phyloP scores from a whole-genome alignment of 2,329 filamentous ascomycete genomes.

The Penicillium occitanis region DNA sequence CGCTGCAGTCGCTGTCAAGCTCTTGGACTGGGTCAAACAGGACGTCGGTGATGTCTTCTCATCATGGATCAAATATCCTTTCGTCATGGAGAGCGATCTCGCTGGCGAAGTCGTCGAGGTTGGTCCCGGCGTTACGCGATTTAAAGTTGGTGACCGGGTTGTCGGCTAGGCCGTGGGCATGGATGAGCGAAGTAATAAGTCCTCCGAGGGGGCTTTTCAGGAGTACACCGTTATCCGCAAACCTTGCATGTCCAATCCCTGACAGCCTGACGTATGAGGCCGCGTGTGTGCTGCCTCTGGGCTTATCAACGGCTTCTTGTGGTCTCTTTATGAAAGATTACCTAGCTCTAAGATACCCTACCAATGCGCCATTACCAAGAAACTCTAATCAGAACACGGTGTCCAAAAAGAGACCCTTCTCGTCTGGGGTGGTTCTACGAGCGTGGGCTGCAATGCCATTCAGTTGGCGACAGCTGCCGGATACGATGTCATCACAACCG shows the following conservation, averaged over 20 bases:
- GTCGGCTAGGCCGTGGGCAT: conserved; percentile 13
- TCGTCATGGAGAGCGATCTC: conserved; percentile 26
- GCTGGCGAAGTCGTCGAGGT: conserved; percentile 32
- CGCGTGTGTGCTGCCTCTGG: not conserved
- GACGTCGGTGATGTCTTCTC: conserved; percentile 21
- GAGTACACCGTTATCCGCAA: not conserved
- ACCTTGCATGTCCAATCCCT: not conserved
- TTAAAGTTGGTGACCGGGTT: conserved; percentile 32
- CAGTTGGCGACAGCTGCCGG: not conserved
- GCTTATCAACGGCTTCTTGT: not conserved
- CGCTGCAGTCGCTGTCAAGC: not conserved
- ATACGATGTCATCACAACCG: not conserved
- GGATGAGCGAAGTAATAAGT: conserved; percentile 1
- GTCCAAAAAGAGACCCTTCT: not conserved
- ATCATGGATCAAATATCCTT: conserved; percentile 27
- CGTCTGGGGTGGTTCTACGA: not conserved
- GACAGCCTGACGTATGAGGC: not conserved
- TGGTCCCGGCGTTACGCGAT: conserved; percentile 27
- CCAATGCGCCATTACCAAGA: not conserved
- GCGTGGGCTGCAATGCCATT: not conserved
- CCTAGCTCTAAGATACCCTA: not conserved
- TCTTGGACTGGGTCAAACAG: conserved; percentile 6
- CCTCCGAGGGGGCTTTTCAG: not conserved
- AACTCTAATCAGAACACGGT: not conserved
- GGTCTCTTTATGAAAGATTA: not conserved